Evolutionary conservation across 129 eudicot species (phyloP).

Genomic region (Flaveria brownii): DNA sequence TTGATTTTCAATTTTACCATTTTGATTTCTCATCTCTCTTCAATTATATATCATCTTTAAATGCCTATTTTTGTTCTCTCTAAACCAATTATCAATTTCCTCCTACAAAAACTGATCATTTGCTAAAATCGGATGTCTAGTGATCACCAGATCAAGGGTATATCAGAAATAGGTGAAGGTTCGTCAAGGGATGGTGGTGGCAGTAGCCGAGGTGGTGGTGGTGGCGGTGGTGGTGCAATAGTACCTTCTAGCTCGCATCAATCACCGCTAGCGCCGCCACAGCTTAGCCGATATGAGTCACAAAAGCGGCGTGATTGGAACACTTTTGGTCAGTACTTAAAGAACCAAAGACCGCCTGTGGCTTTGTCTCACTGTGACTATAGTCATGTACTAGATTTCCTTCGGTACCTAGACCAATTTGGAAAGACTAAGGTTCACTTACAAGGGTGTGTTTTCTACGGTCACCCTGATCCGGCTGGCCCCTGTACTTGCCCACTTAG

Average conservation of each 20-base stretch:
- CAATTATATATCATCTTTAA: conserved; percentile 37
- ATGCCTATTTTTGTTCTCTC: conserved; percentile 24
- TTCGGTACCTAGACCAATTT: conserved; percentile 64
- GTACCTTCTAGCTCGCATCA: conserved; percentile 25
- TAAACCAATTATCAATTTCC: conserved; percentile 12
- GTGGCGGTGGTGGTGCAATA: background rate
- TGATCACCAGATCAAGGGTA: conserved; percentile 41
- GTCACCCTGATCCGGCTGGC: conserved; percentile 73
- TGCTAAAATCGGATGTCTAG: conserved; percentile 36
- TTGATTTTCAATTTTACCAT: conserved; percentile 41
- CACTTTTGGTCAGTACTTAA: conserved; percentile 72
- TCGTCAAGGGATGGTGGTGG: conserved; percentile 30
- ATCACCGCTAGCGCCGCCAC: conserved; percentile 29
- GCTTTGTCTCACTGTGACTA: conserved; percentile 60
- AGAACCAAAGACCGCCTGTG: conserved; percentile 68
- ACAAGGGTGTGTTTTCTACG: conserved; percentile 61
- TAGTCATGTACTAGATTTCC: conserved; percentile 60
- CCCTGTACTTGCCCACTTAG: conserved; percentile 73
- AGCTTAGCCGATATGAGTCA: conserved; percentile 65
- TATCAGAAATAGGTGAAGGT: conserved; percentile 45
- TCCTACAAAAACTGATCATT: conserved; percentile 1
- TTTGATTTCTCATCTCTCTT: conserved; percentile 44
- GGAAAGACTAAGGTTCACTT: conserved; percentile 81
- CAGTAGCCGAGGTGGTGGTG: background rate
- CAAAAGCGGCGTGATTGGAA: conserved; percentile 84